Conservation (phyloP, 768 basidiomycete species). For the Phaffia tasmanica region DNA sequence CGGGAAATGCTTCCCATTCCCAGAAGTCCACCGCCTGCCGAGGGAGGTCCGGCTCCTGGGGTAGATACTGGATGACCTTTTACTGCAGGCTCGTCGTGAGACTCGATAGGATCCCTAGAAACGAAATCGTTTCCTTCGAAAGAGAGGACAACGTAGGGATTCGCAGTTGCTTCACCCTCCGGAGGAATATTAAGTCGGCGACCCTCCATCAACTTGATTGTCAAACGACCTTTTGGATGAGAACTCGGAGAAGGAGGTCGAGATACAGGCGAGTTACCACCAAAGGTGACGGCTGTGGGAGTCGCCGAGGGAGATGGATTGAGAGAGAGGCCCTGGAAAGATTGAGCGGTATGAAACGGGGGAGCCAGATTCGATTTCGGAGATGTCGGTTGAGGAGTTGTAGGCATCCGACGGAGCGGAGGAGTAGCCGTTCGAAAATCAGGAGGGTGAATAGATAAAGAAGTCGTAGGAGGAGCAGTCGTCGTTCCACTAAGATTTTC, state of each 20-base stretch:
- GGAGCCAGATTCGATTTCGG: conserved; percentile 25
- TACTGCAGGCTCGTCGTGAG: conserved; percentile 68
- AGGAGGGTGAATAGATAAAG: conserved; percentile 71
- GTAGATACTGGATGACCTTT: conserved; percentile 62
- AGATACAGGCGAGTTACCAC: conserved; percentile 8
- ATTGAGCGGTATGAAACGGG: conserved; percentile 11
- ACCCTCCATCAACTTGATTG: conserved; percentile 90
- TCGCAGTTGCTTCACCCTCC: conserved; percentile 27
- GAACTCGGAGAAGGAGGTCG: conserved; percentile 26
- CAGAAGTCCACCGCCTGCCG: conserved; percentile 17
- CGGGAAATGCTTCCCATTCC: conserved; percentile 24
- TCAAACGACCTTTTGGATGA: conserved; percentile 53
- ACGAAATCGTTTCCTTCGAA: conserved; percentile 99
- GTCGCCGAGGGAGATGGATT: conserved; percentile 27
- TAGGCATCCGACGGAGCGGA: conserved; percentile 21
- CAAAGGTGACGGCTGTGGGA: neutral
- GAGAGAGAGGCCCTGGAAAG: conserved; percentile 27
- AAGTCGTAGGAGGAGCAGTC: conserved; percentile 46
- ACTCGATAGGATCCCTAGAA: conserved; percentile 73
- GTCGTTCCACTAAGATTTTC: conserved; percentile 27
- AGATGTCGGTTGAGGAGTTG: conserved; percentile 4
- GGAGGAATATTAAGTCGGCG: conserved; percentile 61
- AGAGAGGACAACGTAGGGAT: conserved; percentile 80
- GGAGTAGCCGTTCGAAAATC: conserved; percentile 52
- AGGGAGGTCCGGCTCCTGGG: conserved; percentile 20